Evolutionary conservation across 306 rosid species (phyloP).

Genomic region (Trifolium fragiferum): DNA sequence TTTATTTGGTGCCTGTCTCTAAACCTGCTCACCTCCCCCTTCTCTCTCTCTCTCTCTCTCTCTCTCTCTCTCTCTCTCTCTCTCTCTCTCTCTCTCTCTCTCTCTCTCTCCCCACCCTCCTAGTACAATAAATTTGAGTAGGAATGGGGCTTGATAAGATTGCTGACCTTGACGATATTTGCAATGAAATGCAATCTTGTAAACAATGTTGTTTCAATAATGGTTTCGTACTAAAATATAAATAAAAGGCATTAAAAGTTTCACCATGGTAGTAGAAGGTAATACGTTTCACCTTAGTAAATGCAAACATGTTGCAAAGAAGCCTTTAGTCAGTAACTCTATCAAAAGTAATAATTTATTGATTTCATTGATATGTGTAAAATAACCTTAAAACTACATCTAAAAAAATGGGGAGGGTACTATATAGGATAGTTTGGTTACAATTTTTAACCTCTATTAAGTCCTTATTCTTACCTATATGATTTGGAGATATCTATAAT

Average conservation of each 20-base stretch:
- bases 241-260: background rate
- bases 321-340: background rate
- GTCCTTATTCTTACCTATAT: background rate
- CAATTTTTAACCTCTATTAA: background rate
- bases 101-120: background rate
- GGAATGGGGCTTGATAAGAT: constrained; percentile 28
- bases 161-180: background rate
- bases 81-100: background rate
- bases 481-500: background rate
- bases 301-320: background rate
- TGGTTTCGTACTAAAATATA: background rate
- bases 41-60: no score
- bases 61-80: no score
- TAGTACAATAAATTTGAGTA: constrained; percentile 2
- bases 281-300: constrained; percentile 4
- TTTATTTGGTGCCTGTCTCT: constrained; percentile 2
- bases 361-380: background rate
- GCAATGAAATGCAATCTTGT: background rate
- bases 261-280: no score
- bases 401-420: no score
- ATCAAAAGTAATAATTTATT: no score
- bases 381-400: no score
- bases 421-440: background rate
- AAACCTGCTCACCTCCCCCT: background rate
- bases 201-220: constrained; percentile 3